These are phyloP conservation scores for Tritrichomonas foetus DNA, from an alignment of 208 protist genomes.

Conservation along the genomic window DNA sequence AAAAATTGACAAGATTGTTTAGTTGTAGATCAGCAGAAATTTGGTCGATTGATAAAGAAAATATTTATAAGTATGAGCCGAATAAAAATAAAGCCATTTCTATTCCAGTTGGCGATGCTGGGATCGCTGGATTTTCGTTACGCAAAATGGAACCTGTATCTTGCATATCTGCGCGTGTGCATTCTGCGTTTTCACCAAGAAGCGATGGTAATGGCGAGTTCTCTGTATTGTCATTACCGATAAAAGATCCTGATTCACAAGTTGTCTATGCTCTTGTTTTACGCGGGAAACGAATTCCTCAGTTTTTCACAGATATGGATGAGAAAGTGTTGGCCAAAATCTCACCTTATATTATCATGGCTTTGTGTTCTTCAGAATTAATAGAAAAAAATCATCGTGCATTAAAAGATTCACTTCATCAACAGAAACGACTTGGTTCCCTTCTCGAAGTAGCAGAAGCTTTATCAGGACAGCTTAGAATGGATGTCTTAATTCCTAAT, in stretches of 20 bases:
- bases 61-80: neutral
- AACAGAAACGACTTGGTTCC: neutral
- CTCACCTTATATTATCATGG: neutral
- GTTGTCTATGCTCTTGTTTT: neutral
- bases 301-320: constrained; percentile 9
- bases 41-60: neutral
- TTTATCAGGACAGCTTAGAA: neutral
- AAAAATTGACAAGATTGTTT: neutral
- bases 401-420: neutral
- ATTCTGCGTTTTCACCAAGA: neutral
- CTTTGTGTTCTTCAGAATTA: neutral
- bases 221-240: neutral
- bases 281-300: neutral
- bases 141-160: neutral
- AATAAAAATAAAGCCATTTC: neutral
- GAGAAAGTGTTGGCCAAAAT: neutral
- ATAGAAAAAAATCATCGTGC: neutral
- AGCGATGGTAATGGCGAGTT: neutral
- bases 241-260: neutral
- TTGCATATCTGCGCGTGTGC: neutral
- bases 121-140: neutral
- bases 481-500: neutral
- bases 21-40: neutral
- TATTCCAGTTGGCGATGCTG: neutral
- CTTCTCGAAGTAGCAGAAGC: neutral